Evolutionary conservation across 129 eudicot species (phyloP), one percentile per base, ranked within the genome.

Genomic region (Helichrysum umbraculigerum): DNA sequence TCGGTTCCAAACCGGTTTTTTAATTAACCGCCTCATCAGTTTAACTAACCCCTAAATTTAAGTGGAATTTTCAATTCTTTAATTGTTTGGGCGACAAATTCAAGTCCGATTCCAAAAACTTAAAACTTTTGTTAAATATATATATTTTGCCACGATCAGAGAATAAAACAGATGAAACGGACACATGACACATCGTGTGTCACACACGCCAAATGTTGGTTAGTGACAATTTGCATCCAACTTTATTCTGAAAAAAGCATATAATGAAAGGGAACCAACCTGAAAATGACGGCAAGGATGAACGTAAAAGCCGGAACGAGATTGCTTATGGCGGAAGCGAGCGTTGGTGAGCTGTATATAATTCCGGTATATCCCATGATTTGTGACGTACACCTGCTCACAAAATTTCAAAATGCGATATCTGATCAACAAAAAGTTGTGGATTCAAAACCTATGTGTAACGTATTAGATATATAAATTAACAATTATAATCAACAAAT

Each of bases 321-420:
- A 75, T 87, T 93, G 81, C 96, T 93, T 81, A 93, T 89, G n/a
- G 98, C 97, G 0, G 97, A 93, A 74, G 96, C 92, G 57, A 93
- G 87, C 19, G 98, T 87, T 6, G 98, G 98, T 19, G 98, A 93
- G 52, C 92, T 83, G 37, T 83, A 93, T 66, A 62, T 85, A 68
- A 93, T 90, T 41, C 97, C 97, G 21, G 88, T 88, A 50, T 86
- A 93, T 7, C 96, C 98, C 91, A 83, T 78, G 10, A 90, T 69
- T 73, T 90, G 92, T 15, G 94, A 86, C 62, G 89, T 39, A 76
- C 83, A 86, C 80, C 98, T 92, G 50, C 69, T 75, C 41, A 66
- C 63, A 74, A 54, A 3, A 21, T 22, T 17, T 8, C 0, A 19
- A 63, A 21, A 4, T 10, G 0, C 4, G 0, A 10, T 41, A 7